Evolutionary conservation across 495 filamentous ascomycete species (phyloP), one percentile per base, ranked within the genome.

Genomic region (Podospora comata): DNA sequence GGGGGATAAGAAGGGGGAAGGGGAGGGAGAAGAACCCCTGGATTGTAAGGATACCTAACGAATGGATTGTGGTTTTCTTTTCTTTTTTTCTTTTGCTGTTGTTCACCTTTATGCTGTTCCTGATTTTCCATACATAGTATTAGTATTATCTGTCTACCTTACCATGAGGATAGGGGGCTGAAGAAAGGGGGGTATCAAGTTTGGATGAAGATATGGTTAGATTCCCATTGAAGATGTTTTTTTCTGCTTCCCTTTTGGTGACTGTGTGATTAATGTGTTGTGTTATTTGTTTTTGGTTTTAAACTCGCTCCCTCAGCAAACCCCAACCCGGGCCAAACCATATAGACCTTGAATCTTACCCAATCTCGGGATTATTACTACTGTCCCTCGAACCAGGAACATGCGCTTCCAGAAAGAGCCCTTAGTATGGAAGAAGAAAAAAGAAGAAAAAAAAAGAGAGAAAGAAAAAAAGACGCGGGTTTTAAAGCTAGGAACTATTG

Each of bases 21-120:
- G 23, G 23, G 20, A 1, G 20, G 20, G 1, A 23, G 23, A 48
- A 48, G 39, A 16, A 48, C 1, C 39, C 39, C 39, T 9, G 9
- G 15, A 39, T 18, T 48, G 39, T 48, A 48, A 48, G 39, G 39
- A 48, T 48, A 48, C 39, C 39, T 48, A 48, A 48, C 39, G 39
- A 48, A 48, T 48, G 54, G 26, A 55, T 1, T 26, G 65, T 5
- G 34, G 56, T 53, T 61, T 11, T 55, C 20, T 67, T 61, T 48
- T 48, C 30, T 32, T 32, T 32, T 32, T 23, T 23, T 23, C 23
- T 23, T 23, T 7, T 32, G 0, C 30, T 32, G 30, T 32, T 23
- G 23, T 48, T 48, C 39, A 48, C 39, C 6, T 48, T 48, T 5
- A 48, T 48, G 39, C 9, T 48, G 39, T 48, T 48, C 13, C 30